phyloP scores from a whole-genome alignment of 352 stramenopile species.

The Phytophthora uliginosa region DNA sequence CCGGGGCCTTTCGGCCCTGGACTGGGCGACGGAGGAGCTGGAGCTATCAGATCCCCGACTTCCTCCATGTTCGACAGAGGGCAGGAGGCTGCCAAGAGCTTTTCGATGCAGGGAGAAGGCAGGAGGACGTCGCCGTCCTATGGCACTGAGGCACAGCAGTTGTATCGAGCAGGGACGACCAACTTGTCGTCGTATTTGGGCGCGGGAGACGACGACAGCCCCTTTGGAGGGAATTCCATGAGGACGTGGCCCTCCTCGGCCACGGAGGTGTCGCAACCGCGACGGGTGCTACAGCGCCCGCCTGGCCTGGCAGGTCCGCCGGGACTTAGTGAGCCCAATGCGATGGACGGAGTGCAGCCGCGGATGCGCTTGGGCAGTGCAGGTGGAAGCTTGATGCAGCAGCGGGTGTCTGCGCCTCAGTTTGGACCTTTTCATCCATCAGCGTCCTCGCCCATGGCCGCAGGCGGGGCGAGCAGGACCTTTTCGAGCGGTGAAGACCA shows the following conservation, averaged over 20 bases:
- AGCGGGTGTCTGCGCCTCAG: constrained; percentile 12
- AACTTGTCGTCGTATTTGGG: constrained; percentile 28
- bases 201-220: constrained; percentile 8
- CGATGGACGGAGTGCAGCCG: constrained; percentile 20
- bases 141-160: constrained; percentile 14
- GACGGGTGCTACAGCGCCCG: constrained; percentile 55
- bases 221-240: constrained; percentile 19
- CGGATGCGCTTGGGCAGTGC: constrained; percentile 10
- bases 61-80: constrained; percentile 45
- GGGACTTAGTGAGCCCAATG: constrained; percentile 23
- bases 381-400: constrained; percentile 24
- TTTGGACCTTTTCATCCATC: constrained; percentile 25
- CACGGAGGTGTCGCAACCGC: constrained; percentile 32
- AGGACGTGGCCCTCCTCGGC: constrained; percentile 15
- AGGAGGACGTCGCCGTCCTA: constrained; percentile 13
- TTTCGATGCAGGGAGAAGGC: constrained; percentile 25
- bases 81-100: constrained; percentile 28
- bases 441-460: constrained; percentile 17
- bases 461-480: constrained; percentile 4
- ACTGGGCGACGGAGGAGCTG: constrained; percentile 25
- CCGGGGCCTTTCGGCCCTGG: constrained; percentile 35
- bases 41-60: constrained; percentile 33
- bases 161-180: constrained; percentile 24
- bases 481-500: constrained; percentile 34
- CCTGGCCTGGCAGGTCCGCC: constrained; percentile 53